A percentile compares a stretch with the other conserved stretches of the same genome.
phyloP scores from a whole-genome alignment of 176 grass and related monocot species.

The Bromus sterilis region DNA sequence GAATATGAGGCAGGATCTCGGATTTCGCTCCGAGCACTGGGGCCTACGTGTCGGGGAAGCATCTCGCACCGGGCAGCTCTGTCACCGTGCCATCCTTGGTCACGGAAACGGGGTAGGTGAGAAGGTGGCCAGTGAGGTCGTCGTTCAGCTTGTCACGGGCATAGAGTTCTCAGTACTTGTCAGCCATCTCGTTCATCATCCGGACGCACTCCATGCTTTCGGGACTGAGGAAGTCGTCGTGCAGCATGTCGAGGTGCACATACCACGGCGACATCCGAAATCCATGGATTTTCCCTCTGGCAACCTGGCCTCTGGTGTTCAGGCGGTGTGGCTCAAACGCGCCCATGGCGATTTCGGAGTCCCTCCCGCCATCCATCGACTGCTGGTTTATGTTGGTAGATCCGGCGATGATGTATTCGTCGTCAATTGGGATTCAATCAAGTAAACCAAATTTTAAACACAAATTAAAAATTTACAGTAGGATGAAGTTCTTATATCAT shows the following conservation, averaged over 20 bases:
- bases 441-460: neutral
- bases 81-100: slow-evolving; percentile 36
- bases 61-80: slow-evolving; percentile 56
- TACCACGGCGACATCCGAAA: slow-evolving; percentile 88
- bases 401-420: slow-evolving; percentile 83
- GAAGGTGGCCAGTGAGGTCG: slow-evolving; percentile 78
- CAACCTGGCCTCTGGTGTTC: slow-evolving; percentile 37
- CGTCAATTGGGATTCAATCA: slow-evolving; percentile 59
- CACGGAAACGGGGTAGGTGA: slow-evolving; percentile 52
- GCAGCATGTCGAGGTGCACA: slow-evolving; percentile 76
- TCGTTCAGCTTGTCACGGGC: slow-evolving; percentile 25
- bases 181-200: slow-evolving; percentile 68
- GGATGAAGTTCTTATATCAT: neutral
- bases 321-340: slow-evolving; percentile 60
- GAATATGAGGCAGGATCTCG: slow-evolving; percentile 35
- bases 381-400: slow-evolving; percentile 91
- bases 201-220: slow-evolving; percentile 50
- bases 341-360: too few relatives aligned
- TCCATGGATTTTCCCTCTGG: slow-evolving; percentile 72
- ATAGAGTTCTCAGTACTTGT: slow-evolving; percentile 75
- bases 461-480: neutral
- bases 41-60: slow-evolving; percentile 62
- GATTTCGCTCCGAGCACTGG: slow-evolving; percentile 41
- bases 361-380: slow-evolving; percentile 86
- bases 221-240: slow-evolving; percentile 54